Percentiles rank a stretch among this genome's conserved stretches.
These are phyloP conservation scores for Kregervanrija fluxuum DNA, from an alignment of 805 yeast genomes.

Conservation along the genomic window DNA sequence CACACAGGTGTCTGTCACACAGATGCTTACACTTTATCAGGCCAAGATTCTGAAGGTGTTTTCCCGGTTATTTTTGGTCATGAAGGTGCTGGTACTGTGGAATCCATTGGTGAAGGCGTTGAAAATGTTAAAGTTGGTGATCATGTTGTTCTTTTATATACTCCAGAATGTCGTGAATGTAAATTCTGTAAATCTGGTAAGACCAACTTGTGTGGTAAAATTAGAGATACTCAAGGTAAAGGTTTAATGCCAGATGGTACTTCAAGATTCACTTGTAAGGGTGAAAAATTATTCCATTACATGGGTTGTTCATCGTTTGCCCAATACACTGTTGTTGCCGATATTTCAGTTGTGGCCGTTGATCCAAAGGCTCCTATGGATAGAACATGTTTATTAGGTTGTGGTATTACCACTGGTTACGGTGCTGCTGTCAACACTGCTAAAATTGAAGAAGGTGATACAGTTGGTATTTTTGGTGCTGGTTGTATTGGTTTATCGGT, in stretches of 20 bases:
- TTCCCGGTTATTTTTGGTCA: conserved; percentile 94
- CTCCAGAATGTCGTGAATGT: conserved; percentile 95
- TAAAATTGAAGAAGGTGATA: conserved; percentile 82
- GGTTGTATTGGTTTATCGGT: conserved; percentile 97
- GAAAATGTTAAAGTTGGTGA: conserved; percentile 88
- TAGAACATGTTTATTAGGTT: conserved; percentile 87
- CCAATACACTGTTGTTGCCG: conserved; percentile 97
- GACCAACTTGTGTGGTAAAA: conserved; percentile 93
- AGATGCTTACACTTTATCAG: conserved; percentile 93
- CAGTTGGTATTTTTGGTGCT: conserved; percentile 94
- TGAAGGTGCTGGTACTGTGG: conserved; percentile 97
- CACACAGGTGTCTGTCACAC: conserved; percentile 98
- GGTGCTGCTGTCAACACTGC: conserved; percentile 98
- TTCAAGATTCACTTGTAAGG: conserved; percentile 77
- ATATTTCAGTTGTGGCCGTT: conserved; percentile 91
- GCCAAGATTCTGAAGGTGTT: conserved; percentile 93
- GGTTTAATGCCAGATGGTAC: conserved; percentile 99
- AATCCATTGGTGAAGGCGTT: conserved; percentile 91
- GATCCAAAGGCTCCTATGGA: conserved; percentile 78
- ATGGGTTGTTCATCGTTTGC: conserved; percentile 99
- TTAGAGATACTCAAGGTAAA: conserved; percentile 95
- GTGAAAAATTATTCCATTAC: conserved; percentile 79
- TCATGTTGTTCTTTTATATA: conserved; percentile 87
- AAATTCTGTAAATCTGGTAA: conserved; percentile 92
- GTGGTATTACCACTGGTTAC: conserved; percentile 97